Evolutionary conservation across 495 filamentous ascomycete genomes (phyloP).

Genomic region (Jackrogersella multiformis): DNA sequence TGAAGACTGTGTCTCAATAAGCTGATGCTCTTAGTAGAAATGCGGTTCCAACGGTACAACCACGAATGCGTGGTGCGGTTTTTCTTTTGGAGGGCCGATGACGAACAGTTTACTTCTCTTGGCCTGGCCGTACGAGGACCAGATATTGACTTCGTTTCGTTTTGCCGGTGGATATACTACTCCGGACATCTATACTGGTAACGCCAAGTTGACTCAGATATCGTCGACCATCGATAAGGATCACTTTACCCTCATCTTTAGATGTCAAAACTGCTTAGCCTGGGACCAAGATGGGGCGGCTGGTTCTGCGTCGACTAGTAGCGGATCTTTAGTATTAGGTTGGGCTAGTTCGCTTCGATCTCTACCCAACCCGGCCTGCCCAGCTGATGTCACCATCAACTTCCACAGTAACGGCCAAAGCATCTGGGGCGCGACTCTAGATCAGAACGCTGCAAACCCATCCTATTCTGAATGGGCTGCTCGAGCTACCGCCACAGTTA

Average conservation of each 20-base stretch:
- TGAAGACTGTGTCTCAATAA: conserved; percentile 16
- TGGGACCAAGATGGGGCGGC: conserved; percentile 63
- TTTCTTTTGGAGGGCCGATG: conserved; percentile 68
- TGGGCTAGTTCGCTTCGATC: conserved; percentile 55
- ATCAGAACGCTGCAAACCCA: conserved; percentile 51
- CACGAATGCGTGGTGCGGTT: conserved; percentile 63
- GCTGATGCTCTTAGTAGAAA: conserved; percentile 29
- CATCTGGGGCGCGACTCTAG: conserved; percentile 54
- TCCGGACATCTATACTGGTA: conserved; percentile 66
- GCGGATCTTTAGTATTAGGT: conserved; percentile 52
- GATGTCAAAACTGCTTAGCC: conserved; percentile 68
- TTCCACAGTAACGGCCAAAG: conserved; percentile 59
- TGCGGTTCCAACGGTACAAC: conserved; percentile 36
- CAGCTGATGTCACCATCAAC: conserved; percentile 45
- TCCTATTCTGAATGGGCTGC: conserved; percentile 56
- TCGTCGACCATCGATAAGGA: conserved; percentile 63
- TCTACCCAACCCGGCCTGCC: conserved; percentile 46
- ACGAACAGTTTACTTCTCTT: conserved; percentile 66
- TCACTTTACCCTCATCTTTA: conserved; percentile 67
- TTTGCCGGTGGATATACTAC: conserved; percentile 66
- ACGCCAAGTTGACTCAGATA: conserved; percentile 66
- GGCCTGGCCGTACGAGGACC: conserved; percentile 61
- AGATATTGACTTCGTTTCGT: conserved; percentile 64
- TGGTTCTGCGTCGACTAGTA: conserved; percentile 50
- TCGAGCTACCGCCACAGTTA: conserved; percentile 43